Evolutionary conservation across 768 basidiomycete species (phyloP), one percentile per base, ranked within the genome.

Genomic region (Holtermanniella nyarrowii): DNA sequence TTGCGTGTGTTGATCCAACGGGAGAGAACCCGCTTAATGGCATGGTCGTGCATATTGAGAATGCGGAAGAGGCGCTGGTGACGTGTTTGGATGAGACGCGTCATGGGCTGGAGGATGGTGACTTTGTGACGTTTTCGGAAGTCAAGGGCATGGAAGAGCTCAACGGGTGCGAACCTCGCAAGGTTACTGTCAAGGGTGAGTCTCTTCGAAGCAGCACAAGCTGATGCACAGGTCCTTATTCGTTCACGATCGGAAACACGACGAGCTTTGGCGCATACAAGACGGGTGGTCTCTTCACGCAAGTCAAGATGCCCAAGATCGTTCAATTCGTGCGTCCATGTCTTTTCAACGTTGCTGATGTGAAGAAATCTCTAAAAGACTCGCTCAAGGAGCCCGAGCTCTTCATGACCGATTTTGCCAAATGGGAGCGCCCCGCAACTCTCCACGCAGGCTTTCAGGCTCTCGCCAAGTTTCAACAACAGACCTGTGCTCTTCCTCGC

Each of bases 241-340:
- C 95, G 0, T 99, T 99, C 73, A 77, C 84, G 25, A 93, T 99
- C 52, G 93, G 95, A 2, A 88, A 95, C 69, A 96, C 91, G 2
- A 79, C 82, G 25, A 77, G 77, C 27, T 68, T 95, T 11, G 77
- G 82, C 23, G 77, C 80, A 42, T 97, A 97, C 74, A 80, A 82
- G 59, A 68, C 80, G 24, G 95, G 93, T 22, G 95, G 95, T 31
- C 85, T 91, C 55, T 99, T 96, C 71, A 89, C 87, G 5, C 95
- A 99, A 72, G 90, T 97, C 57, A 99, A 97, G 76, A 93, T 96
- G 89, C 95, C 95, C 10, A 97, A 93, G 75, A 78, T 89, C 46
- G 75, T 96, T 45, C 81, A 89, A 69, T 99, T 96, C 64, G 93
- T 96, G 62, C 65, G 89, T 78, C n/a, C 14, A 16, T 11, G 5